These are phyloP conservation scores for Abrus precatorius DNA, from an alignment of 306 rosid genomes.

Conservation along the genomic window DNA sequence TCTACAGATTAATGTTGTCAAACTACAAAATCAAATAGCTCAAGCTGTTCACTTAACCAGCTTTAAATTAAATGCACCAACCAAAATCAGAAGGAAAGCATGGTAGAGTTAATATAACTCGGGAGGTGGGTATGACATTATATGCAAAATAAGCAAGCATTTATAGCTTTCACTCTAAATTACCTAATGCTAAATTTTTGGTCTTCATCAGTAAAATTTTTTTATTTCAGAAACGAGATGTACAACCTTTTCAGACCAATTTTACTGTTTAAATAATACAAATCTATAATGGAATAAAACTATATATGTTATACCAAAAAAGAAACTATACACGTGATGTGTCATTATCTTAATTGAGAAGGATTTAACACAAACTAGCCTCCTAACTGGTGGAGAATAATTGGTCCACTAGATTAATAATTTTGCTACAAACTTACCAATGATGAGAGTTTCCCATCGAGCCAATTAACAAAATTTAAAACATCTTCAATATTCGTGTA, in stretches of 20 bases:
- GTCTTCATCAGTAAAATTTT: background rate
- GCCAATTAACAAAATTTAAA: slow-evolving; percentile 83
- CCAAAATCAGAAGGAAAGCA: background rate
- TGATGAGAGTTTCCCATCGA: slow-evolving; percentile 79
- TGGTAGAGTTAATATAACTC: background rate
- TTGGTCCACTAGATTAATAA: slow-evolving; percentile 23
- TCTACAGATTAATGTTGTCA: background rate
- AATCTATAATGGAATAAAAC: background rate
- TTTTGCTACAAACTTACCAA: slow-evolving; percentile 62
- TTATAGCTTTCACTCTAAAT: background rate
- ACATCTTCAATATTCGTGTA: slow-evolving; percentile 77
- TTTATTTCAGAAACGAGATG: background rate
- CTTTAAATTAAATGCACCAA: slow-evolving; percentile 3
- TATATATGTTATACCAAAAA: background rate
- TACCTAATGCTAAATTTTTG: background rate
- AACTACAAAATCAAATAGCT: background rate
- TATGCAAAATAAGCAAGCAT: background rate
- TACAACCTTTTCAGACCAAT: background rate
- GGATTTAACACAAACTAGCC: background rate
- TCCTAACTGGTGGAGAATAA: slow-evolving; percentile 1
- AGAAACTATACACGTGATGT: slow-evolving; percentile 8
- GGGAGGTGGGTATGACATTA: background rate
- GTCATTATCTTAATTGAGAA: background rate
- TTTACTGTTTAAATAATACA: background rate
- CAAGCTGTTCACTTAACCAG: background rate